Conservation (phyloP, 352 stramenopile genomes). For the Globisporangium paroecandrum region DNA sequence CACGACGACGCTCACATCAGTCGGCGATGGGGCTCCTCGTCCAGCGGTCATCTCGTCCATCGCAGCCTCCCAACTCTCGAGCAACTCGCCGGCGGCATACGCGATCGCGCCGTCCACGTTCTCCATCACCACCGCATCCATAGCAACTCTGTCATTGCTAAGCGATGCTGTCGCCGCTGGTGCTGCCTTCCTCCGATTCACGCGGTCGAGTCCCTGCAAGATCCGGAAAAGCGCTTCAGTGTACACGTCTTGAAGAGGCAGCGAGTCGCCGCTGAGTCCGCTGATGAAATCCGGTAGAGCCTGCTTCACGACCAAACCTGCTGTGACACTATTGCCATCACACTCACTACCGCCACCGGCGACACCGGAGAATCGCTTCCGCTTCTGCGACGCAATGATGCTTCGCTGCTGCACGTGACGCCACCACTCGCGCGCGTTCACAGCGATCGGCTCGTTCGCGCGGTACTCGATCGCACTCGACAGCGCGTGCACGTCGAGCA, state of each 20-base stretch:
- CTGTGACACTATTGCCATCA: not conserved
- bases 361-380: constrained; percentile 1
- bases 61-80: constrained; percentile 27
- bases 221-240: constrained; percentile 18
- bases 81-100: constrained; percentile 24
- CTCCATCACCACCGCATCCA: not conserved
- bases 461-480: constrained; percentile 34
- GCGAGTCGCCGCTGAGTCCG: not conserved
- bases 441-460: constrained; percentile 23
- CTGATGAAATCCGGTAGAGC: constrained; percentile 2
- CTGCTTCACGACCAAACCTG: constrained; percentile 6
- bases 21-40: constrained; percentile 1
- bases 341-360: not conserved
- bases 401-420: constrained; percentile 33
- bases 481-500: constrained; percentile 39
- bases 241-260: constrained; percentile 9
- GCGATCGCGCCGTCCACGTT: constrained; percentile 29
- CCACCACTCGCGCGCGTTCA: constrained; percentile 45
- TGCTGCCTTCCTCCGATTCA: constrained; percentile 11
- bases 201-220: constrained; percentile 20
- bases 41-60: constrained; percentile 7
- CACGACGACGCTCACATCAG: constrained; percentile 25
- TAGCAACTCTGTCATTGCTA: not conserved
- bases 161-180: not conserved
- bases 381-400: constrained; percentile 9